Percentiles rank a stretch among this genome's conserved stretches.
Evolutionary conservation across 768 basidiomycete genomes (phyloP).

Genomic region (Mycena capillaripes): DNA sequence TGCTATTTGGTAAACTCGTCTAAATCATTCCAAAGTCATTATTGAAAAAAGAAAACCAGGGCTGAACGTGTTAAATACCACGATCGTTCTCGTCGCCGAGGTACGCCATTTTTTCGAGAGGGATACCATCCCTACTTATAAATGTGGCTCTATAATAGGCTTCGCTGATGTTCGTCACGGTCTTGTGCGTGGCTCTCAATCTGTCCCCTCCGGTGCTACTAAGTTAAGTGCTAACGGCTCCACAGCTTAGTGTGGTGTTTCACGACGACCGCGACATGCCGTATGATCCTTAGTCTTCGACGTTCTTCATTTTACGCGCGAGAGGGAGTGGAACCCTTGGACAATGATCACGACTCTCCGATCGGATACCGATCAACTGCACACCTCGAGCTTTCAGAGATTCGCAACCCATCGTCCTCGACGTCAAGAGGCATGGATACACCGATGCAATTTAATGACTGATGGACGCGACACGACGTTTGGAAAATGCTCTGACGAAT

Average conservation of each 20-base stretch:
- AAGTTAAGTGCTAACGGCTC: background rate
- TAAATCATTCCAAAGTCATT: background rate
- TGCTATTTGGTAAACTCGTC: background rate
- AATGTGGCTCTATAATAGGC: background rate
- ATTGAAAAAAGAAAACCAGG: background rate
- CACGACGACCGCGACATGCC: constrained; percentile 26
- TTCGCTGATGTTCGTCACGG: background rate
- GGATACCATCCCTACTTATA: background rate
- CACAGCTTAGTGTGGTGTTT: constrained; percentile 21
- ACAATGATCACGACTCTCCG: background rate
- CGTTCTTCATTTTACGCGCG: background rate
- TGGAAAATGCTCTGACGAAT: no score
- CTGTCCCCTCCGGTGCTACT: no score
- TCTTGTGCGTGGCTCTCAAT: constrained; percentile 18
- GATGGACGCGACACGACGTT: no score
- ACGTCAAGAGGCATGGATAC: background rate
- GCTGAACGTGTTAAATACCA: background rate
- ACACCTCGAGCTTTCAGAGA: background rate
- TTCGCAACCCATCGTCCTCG: background rate
- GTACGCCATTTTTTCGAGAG: background rate
- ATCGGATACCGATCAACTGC: background rate
- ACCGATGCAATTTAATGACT: no score
- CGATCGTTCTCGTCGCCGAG: background rate
- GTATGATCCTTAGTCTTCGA: constrained; percentile 26
- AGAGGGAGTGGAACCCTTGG: background rate